Evolutionary conservation across 495 filamentous ascomycete species (phyloP).

Genomic region (Astrocystis sublimbata): DNA sequence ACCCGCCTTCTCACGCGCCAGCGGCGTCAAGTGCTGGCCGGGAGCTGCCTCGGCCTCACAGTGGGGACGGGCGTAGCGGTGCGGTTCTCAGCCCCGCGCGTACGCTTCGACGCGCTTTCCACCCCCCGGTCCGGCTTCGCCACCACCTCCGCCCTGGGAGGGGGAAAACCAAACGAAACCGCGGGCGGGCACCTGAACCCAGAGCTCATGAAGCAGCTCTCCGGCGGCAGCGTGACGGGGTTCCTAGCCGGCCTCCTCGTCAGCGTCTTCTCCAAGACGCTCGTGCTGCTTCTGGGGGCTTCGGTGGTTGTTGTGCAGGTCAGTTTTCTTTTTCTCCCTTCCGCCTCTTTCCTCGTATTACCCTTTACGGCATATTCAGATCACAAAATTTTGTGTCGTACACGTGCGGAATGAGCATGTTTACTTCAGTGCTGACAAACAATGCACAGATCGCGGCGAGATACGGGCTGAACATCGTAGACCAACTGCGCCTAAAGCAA

Average conservation of each 20-base stretch:
- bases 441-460: conserved; percentile 62
- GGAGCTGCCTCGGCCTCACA: conserved; percentile 26
- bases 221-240: conserved; percentile 67
- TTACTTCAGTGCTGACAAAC: background rate
- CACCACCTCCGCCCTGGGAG: conserved; percentile 11
- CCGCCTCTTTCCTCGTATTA: background rate
- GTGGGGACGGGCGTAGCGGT: conserved; percentile 29
- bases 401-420: no score
- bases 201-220: conserved; percentile 64
- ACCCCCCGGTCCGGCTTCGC: background rate
- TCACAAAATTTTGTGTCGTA: background rate
- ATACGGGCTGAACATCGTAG: conserved; percentile 68
- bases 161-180: conserved; percentile 15
- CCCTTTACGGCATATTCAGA: background rate
- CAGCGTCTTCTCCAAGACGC: conserved; percentile 69
- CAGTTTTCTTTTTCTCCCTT: conserved; percentile 25
- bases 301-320: conserved; percentile 72
- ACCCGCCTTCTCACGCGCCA: conserved; percentile 4
- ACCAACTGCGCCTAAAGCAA: conserved; percentile 39
- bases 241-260: conserved; percentile 70
- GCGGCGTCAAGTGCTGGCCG: conserved; percentile 22
- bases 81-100: conserved; percentile 22
- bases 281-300: conserved; percentile 73
- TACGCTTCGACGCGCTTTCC: conserved; percentile 6
- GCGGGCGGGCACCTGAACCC: conserved; percentile 47